Conservation (phyloP, 1,284 basidiomycete genomes). For the Pascua guehoae region DNA sequence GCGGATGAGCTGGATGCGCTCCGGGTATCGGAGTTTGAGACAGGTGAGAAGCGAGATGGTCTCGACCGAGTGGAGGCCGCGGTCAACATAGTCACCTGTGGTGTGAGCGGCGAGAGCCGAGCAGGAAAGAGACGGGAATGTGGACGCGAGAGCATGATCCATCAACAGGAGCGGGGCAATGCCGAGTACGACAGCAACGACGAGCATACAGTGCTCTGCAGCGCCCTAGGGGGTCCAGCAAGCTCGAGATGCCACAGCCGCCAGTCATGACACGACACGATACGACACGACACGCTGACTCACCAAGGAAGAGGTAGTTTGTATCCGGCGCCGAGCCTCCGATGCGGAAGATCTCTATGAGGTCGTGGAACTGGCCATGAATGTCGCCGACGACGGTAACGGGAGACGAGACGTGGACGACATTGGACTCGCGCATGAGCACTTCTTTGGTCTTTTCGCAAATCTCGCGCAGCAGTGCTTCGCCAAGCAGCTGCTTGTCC, state of each 20-base stretch:
- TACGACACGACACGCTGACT: conserved; percentile 34
- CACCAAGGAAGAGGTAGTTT: conserved; percentile 95
- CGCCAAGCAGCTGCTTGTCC: conserved; percentile 86
- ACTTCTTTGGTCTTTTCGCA: conserved; percentile 98
- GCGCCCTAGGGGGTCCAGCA: no score
- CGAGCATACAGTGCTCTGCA: no score
- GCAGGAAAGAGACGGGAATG: no score
- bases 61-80: conserved; percentile 95
- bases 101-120: conserved; percentile 1
- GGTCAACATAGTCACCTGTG: conserved; percentile 94
- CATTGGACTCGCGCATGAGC: conserved; percentile 97
- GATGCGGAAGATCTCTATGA: conserved; percentile 98
- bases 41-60: conserved; percentile 96
- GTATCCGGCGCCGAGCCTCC: conserved; percentile 94
- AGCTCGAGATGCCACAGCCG: no score
- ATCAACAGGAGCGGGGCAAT: no score
- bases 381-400: conserved; percentile 99
- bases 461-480: conserved; percentile 88
- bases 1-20: conserved; percentile 92
- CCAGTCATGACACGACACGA: not conserved
- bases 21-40: conserved; percentile 93
- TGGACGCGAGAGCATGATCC: no score
- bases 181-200: no score
- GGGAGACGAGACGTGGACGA: conserved; percentile 95
- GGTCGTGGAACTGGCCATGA: conserved; percentile 97